Conservation (phyloP, 345 rosid genomes). For the Sisymbrium altissimum region DNA sequence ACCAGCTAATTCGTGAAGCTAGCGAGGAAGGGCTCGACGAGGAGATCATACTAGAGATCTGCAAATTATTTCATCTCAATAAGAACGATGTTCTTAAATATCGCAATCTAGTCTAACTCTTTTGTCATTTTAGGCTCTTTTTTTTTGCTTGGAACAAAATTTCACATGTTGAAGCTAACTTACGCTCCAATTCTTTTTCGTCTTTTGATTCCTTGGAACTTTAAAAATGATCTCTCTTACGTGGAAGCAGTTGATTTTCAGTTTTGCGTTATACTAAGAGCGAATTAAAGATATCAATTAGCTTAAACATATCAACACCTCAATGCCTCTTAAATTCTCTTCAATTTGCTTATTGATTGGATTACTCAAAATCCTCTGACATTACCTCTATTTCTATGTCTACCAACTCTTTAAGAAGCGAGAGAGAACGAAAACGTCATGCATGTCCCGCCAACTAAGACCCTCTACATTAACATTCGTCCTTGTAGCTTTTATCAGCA, state of each 20-base stretch:
- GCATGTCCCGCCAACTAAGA: too few species aligned
- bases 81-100: conserved; percentile 59
- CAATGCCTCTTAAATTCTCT: too few species aligned
- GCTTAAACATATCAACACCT: too few species aligned
- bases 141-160: neutral
- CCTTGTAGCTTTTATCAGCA: too few species aligned
- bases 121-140: conserved; percentile 15
- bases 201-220: neutral
- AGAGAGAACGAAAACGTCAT: too few species aligned
- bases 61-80: conserved; percentile 54
- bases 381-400: too few species aligned
- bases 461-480: too few species aligned
- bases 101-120: conserved; percentile 31
- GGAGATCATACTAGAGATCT: conserved; percentile 44
- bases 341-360: too few species aligned
- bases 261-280: too few species aligned
- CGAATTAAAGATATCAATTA: too few species aligned
- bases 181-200: conserved; percentile 15
- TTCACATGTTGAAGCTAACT: neutral
- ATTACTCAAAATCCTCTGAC: too few species aligned
- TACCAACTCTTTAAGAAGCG: too few species aligned
- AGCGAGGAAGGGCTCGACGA: conserved; percentile 50
- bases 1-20: conserved; percentile 38
- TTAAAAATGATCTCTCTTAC: neutral
- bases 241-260: neutral